Evolutionary conservation across 208 protist species (phyloP).

Genomic region (Sergeia podlipaevii): DNA sequence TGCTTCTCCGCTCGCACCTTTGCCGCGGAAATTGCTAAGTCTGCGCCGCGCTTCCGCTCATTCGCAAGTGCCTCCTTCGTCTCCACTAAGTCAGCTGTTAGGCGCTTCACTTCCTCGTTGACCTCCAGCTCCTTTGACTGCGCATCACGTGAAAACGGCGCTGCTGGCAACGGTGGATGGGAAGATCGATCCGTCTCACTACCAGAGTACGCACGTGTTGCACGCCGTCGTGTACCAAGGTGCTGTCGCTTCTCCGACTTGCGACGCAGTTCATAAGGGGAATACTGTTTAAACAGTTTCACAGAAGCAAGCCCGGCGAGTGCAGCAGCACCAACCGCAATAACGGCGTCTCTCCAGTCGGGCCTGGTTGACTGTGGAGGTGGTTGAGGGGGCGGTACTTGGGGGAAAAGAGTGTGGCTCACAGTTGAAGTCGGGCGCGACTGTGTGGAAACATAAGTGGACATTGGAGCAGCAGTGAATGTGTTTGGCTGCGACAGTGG

Average conservation of each 20-base stretch:
- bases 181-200: conserved; percentile 2
- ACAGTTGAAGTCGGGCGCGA: conserved; percentile 9
- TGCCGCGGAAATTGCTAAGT: conserved; percentile 47
- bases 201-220: conserved; percentile 10
- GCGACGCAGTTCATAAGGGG: conserved; percentile 74
- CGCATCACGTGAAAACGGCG: conserved; percentile 11
- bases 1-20: conserved; percentile 57
- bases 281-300: conserved; percentile 73
- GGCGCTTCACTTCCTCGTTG: conserved; percentile 34
- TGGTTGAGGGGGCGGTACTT: conserved; percentile 21
- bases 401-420: conserved; percentile 42
- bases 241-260: conserved; percentile 30
- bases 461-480: not conserved
- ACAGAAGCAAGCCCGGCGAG: conserved; percentile 39
- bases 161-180: conserved; percentile 12
- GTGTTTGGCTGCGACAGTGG: not conserved
- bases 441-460: not conserved
- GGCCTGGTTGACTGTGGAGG: conserved; percentile 9
- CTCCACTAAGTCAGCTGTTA: conserved; percentile 57
- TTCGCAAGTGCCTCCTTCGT: conserved; percentile 60
- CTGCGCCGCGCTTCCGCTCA: conserved; percentile 60
- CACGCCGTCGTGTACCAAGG: not conserved
- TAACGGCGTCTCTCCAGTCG: conserved; percentile 82
- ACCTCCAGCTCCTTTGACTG: not conserved
- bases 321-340: conserved; percentile 55